Percentiles rank a stretch among this genome's conserved stretches.
Evolutionary conservation across 768 basidiomycete species (phyloP).

Genomic region (Coprinopsis sp.): DNA sequence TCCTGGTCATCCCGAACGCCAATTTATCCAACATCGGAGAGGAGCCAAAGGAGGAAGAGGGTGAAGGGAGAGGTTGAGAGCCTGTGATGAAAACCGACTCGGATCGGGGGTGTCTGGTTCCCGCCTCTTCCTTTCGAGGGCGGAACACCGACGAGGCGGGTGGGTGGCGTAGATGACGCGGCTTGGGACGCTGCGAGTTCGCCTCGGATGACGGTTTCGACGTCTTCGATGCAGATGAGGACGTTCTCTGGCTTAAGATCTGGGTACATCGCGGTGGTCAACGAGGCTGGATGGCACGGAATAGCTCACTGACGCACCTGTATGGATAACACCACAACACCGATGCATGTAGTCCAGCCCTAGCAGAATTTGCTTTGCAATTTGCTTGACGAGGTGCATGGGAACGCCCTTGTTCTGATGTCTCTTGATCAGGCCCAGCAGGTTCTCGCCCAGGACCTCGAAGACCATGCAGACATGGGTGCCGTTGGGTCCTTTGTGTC

Average conservation of each 20-base stretch:
- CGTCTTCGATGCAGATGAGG: constrained; percentile 93
- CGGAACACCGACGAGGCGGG: constrained; percentile 87
- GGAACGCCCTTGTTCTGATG: constrained; percentile 99
- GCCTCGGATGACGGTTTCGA: constrained; percentile 85
- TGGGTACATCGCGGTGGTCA: constrained; percentile 19
- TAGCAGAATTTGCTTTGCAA: constrained; percentile 92
- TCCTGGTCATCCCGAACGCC: constrained; percentile 91
- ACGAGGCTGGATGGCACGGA: neutral
- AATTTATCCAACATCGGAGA: constrained; percentile 79
- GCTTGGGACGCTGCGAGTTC: constrained; percentile 56
- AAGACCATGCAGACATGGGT: constrained; percentile 99
- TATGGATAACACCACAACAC: constrained; percentile 96
- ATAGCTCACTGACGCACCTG: constrained; percentile 43
- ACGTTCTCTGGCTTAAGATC: constrained; percentile 99
- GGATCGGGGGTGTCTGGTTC: constrained; percentile 87
- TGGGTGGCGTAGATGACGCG: constrained; percentile 44
- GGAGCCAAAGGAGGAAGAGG: constrained; percentile 64
- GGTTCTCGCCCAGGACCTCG: constrained; percentile 95
- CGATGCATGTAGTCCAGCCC: constrained; percentile 98
- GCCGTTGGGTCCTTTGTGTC: constrained; percentile 94
- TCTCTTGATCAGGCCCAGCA: constrained; percentile 93
- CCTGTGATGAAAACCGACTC: constrained; percentile 83
- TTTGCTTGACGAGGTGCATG: constrained; percentile 88
- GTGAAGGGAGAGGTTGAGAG: constrained; percentile 88
- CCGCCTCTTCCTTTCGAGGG: constrained; percentile 91